Evolutionary conservation across 1,284 basidiomycete species (phyloP).

Genomic region (Garcileccinum viscosum): DNA sequence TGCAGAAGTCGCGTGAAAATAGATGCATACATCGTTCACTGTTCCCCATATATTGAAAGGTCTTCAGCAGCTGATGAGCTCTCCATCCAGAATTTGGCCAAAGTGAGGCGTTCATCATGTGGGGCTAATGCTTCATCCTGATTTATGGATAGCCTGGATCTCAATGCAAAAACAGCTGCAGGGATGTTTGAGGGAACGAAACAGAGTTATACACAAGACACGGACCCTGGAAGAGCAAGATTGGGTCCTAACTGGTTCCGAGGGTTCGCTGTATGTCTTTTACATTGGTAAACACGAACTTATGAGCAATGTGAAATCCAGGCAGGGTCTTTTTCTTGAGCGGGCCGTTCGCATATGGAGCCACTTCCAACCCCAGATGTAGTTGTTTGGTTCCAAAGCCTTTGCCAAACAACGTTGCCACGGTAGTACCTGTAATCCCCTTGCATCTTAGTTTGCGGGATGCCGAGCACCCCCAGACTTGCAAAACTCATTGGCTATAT

Average conservation of each 20-base stretch:
- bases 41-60: slow-evolving; percentile 69
- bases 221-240: slow-evolving; percentile 35
- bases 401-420: slow-evolving; percentile 40
- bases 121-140: slow-evolving; percentile 37
- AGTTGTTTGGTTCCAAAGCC: slow-evolving; percentile 37
- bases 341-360: slow-evolving; percentile 3
- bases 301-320: not conserved
- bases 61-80: slow-evolving; percentile 60
- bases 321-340: slow-evolving; percentile 23
- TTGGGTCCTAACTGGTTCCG: slow-evolving; percentile 21
- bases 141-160: slow-evolving; percentile 36
- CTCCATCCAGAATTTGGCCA: slow-evolving; percentile 69
- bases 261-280: slow-evolving; percentile 35
- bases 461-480: not conserved
- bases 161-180: slow-evolving; percentile 52
- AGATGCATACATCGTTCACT: slow-evolving; percentile 49
- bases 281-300: slow-evolving; percentile 23
- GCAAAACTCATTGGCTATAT: not conserved
- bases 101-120: slow-evolving; percentile 62
- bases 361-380: slow-evolving; percentile 17
- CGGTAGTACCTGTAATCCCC: too few relatives aligned
- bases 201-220: not conserved
- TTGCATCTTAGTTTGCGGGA: not conserved
- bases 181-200: not conserved
- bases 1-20: slow-evolving; percentile 8